phyloP scores from a whole-genome alignment of 169 alveolate species.

The Plasmodium gallinaceum region DNA sequence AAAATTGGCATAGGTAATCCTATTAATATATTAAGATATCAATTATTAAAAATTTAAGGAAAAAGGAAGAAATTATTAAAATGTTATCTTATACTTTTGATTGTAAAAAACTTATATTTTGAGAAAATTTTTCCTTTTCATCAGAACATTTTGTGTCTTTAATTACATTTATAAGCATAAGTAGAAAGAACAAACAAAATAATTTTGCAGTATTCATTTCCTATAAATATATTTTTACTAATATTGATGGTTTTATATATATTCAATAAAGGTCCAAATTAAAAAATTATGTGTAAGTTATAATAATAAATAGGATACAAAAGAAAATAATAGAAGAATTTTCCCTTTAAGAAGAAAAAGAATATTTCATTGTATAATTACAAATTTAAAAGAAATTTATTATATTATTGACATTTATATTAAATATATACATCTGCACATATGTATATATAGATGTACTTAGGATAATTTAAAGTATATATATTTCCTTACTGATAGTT shows the following conservation, averaged over 20 bases:
- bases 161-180: slow-evolving; percentile 5
- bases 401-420: no score
- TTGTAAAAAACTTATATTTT: slow-evolving; percentile 25
- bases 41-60: not conserved
- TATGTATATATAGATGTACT: no score
- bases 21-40: not conserved
- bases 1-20: not conserved
- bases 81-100: slow-evolving; percentile 16
- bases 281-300: slow-evolving; percentile 2
- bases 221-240: not conserved
- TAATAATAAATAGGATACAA: slow-evolving; percentile 8
- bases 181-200: slow-evolving; percentile 19
- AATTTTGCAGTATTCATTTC: slow-evolving; percentile 27
- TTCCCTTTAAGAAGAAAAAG: not conserved
- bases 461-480: no score
- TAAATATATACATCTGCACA: no score
- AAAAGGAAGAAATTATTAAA: slow-evolving; percentile 8
- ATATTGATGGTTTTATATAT: not conserved
- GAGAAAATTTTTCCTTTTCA: not conserved
- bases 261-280: not conserved
- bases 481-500: no score
- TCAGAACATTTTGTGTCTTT: slow-evolving; percentile 18
- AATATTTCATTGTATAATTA: not conserved
- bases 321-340: slow-evolving; percentile 2
- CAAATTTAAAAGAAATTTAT: no score